Evolutionary conservation across 2,329 filamentous ascomycete species (phyloP).

Genomic region (Claviceps africana): DNA sequence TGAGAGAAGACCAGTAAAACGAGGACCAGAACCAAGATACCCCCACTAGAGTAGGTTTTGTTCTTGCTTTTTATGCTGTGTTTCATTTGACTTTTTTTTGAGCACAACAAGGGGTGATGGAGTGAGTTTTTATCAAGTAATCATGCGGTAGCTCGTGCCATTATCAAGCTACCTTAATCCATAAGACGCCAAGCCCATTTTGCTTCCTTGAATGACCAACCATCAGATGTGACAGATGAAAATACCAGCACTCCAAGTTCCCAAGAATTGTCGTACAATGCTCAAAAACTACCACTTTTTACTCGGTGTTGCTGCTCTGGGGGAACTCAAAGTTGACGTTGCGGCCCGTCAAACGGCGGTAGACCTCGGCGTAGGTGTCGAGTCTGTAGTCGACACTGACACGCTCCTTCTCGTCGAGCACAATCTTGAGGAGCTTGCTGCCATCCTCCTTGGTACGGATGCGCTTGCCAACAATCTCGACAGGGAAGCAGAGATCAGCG

Average conservation of each 20-base stretch:
- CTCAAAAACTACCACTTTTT: constrained; percentile 30
- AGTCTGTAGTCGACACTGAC: constrained; percentile 98
- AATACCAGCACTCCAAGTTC: constrained; percentile 13
- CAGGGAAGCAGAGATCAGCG: constrained; percentile 94
- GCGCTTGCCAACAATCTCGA: constrained; percentile 99
- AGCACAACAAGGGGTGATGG: constrained; percentile 9
- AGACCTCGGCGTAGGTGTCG: constrained; percentile 99
- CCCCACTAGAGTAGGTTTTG: constrained; percentile 15
- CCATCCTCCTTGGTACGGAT: constrained; percentile 97
- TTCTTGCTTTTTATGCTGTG: neutral
- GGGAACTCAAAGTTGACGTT: constrained; percentile 98
- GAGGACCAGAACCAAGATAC: constrained; percentile 27
- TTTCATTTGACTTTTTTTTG: neutral
- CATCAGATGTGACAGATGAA: constrained; percentile 21
- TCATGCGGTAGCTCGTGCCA: constrained; percentile 30
- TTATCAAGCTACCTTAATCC: constrained; percentile 34
- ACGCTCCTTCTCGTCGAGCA: constrained; percentile 99
- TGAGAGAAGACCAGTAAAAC: neutral
- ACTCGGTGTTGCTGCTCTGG: constrained; percentile 58
- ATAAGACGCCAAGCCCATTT: constrained; percentile 33
- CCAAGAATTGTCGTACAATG: constrained; percentile 5
- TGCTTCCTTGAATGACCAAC: constrained; percentile 21
- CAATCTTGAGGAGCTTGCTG: constrained; percentile 95
- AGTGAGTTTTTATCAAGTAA: constrained; percentile 17
- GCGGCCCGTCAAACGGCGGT: constrained; percentile 94